phyloP scores from a whole-genome alignment of 495 filamentous ascomycete genomes.

The Penicillium cataractarum region DNA sequence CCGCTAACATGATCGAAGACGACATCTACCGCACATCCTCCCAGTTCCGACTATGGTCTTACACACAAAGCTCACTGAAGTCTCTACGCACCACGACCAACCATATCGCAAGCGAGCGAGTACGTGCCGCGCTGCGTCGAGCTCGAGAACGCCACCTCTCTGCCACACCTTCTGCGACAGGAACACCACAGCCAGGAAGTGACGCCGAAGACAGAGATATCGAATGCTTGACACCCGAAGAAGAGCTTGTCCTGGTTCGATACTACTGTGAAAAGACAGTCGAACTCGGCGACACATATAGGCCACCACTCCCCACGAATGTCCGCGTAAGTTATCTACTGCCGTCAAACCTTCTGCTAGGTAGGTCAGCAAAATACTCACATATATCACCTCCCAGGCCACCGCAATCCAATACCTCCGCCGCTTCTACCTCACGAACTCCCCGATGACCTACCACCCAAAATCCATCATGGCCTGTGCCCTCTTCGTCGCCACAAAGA shows the following conservation, averaged over 20 bases:
- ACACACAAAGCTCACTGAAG: constrained; percentile 70
- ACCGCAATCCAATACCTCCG: constrained; percentile 91
- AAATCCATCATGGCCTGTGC: constrained; percentile 82
- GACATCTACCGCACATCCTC: constrained; percentile 88
- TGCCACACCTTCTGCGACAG: constrained; percentile 40
- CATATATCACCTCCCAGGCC: constrained; percentile 50
- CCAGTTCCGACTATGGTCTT: constrained; percentile 94
- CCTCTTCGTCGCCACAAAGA: constrained; percentile 90
- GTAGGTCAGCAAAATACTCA: constrained; percentile 3
- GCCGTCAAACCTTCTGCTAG: not conserved
- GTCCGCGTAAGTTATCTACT: constrained; percentile 60
- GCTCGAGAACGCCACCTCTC: constrained; percentile 45
- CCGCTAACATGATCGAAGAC: constrained; percentile 71
- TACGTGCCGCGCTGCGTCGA: constrained; percentile 63
- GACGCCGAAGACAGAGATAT: constrained; percentile 56
- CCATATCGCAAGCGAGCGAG: constrained; percentile 67
- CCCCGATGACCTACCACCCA: constrained; percentile 91
- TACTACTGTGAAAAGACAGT: constrained; percentile 77
- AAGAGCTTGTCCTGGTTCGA: constrained; percentile 79
- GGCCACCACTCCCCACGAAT: constrained; percentile 76
- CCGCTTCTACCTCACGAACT: constrained; percentile 94
- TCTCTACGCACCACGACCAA: constrained; percentile 77
- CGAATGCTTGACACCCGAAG: constrained; percentile 74
- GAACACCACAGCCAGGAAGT: constrained; percentile 41
- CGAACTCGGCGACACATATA: constrained; percentile 73